Conservation (phyloP, 1,284 basidiomycete genomes). For the Tilletia caries region DNA sequence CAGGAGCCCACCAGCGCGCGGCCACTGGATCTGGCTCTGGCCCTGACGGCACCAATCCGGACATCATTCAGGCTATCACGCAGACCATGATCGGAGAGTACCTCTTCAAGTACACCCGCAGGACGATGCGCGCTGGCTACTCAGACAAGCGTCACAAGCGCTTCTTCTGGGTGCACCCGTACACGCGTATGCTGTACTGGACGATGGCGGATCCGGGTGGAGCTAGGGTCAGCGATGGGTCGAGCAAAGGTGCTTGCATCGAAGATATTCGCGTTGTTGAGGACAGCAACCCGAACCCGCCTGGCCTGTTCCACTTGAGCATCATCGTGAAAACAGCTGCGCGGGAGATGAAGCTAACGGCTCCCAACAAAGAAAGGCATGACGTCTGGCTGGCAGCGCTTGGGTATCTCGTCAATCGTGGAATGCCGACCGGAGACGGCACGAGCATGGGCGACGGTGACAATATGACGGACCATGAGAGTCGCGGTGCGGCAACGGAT, state of each 20-base stretch:
- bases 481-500: not conserved
- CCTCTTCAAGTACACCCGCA: conserved; percentile 93
- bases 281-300: conserved; percentile 87
- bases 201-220: conserved; percentile 88
- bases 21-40: conserved; percentile 15
- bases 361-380: conserved; percentile 86
- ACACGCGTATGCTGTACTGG: conserved; percentile 97
- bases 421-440: conserved; percentile 26
- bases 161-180: conserved; percentile 99
- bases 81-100: conserved; percentile 99
- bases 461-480: conserved; percentile 12
- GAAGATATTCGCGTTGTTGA: conserved; percentile 83
- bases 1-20: not conserved
- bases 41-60: conserved; percentile 42
- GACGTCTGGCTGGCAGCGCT: conserved; percentile 81
- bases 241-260: conserved; percentile 97
- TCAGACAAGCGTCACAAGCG: conserved; percentile 86
- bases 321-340: conserved; percentile 88
- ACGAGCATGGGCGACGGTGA: conserved; percentile 29
- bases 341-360: conserved; percentile 96
- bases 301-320: conserved; percentile 86
- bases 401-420: conserved; percentile 38
- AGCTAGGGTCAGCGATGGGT: conserved; percentile 78
- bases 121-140: conserved; percentile 76
- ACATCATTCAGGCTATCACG: conserved; percentile 80